Evolutionary conservation across 371 early-diverging fungal species (phyloP).

Genomic region (Mucor sp.): DNA sequence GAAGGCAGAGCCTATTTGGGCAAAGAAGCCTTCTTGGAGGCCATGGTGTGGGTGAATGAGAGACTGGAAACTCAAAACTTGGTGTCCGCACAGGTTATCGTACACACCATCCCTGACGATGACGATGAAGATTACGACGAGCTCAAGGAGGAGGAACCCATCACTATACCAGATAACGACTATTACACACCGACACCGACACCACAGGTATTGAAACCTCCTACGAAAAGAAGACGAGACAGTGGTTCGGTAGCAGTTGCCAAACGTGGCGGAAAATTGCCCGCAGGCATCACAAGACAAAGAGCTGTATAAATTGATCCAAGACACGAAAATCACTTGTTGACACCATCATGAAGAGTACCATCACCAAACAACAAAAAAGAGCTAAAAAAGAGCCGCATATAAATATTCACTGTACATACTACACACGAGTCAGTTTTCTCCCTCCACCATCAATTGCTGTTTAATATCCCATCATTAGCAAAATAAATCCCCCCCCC

Average conservation of each 20-base stretch:
- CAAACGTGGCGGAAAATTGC: conserved; percentile 1
- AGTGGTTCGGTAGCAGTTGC: background rate
- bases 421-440: too few relatives aligned
- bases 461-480: too few relatives aligned
- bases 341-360: background rate
- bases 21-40: background rate
- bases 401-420: too few relatives aligned
- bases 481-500: too few relatives aligned
- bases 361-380: too few relatives aligned
- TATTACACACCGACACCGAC: background rate
- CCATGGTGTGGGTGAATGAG: background rate
- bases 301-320: background rate
- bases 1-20: background rate
- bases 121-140: background rate
- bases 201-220: background rate
- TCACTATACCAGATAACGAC: background rate
- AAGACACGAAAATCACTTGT: background rate
- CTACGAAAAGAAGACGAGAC: background rate
- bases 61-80: background rate
- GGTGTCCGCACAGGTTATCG: background rate
- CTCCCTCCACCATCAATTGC: too few relatives aligned
- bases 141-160: background rate
- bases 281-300: background rate
- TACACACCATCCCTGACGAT: background rate
- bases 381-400: too few relatives aligned